Base-by-base conservation (phyloP, 805 yeast genomes). In the Yamadazyma endophytica region DNA sequence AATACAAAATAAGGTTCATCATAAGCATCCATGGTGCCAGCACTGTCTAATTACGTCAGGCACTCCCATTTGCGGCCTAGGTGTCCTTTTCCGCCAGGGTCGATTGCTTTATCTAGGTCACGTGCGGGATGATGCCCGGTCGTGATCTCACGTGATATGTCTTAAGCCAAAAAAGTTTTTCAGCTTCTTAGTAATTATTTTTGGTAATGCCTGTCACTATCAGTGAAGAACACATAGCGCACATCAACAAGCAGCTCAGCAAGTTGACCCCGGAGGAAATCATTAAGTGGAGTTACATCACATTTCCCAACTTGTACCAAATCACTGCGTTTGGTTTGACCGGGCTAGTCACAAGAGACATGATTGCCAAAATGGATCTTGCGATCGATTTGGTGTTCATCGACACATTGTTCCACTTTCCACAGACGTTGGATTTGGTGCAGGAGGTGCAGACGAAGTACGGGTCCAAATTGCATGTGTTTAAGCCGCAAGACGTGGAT, bases 271-370 rank as follows among this genome's bases (percentile, higher is more conserved):
- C 97, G 0, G 75, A 77, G 42, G 85, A 86, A 36, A 77, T 90
- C 35, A 59, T 90, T 17, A 63, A 69, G 47, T 90, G 97, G 97
- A 76, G 96, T 0, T 59, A 82, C 11, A 55, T 74, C n/a, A 86
- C 95, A 0, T 79, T 89, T 49, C 96, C 96, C 3, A 68, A 77
- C 24, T 63, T 90, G 22, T 89, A 55, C 50, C 97, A 90, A 58
- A 88, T 96, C 2, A 87, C 97, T 0, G 97, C 97, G 1, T 88
- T 90, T 59, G 97, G 97, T 0, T 68, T 90, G 28, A 85, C 96
- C 1, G 97, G 97, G 0, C 60, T 90, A 37, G 95, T 83, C 18
- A 89, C 90, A 9, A 66, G 85, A 25, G 96, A 89, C 54, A 83
- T 89, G 73, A 57, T 89, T 17, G 70, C 82, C 19, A 75, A 78